These are phyloP conservation scores for Porphyra umbilicalis DNA, from an alignment of 31 red algal species.

Conservation along the genomic window DNA sequence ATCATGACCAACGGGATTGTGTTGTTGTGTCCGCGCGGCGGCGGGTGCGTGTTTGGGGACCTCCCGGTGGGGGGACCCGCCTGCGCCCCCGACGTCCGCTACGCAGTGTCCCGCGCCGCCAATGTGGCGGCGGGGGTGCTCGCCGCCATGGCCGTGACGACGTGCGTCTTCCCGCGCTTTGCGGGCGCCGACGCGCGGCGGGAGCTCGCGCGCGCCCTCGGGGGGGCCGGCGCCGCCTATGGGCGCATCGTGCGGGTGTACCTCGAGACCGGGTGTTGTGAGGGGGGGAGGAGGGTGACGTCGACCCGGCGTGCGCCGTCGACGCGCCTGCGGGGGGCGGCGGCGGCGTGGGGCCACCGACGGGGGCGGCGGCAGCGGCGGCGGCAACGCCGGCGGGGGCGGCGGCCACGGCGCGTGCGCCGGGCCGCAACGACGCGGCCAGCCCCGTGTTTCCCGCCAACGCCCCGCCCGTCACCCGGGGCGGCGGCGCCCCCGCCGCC, in stretches of 20 bases:
- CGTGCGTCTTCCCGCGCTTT: slow-evolving; percentile 42
- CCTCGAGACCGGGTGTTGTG: not conserved
- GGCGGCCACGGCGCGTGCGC: not conserved
- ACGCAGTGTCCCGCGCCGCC: slow-evolving; percentile 23
- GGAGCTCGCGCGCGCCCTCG: slow-evolving; percentile 5
- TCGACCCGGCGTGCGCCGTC: too few relatives aligned
- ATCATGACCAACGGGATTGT: slow-evolving; percentile 41
- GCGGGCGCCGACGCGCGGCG: slow-evolving; percentile 40
- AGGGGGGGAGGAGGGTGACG: too few relatives aligned
- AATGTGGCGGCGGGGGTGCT: slow-evolving; percentile 55
- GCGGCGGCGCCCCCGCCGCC: too few relatives aligned
- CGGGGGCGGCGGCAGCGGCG: too few relatives aligned
- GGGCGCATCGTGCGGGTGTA: not conserved
- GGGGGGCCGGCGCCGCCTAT: not conserved
- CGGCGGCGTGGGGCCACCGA: not conserved
- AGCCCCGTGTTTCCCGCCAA: not conserved
- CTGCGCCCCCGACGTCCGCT: slow-evolving; percentile 40
- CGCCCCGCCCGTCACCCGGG: not conserved
- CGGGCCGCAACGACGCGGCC: not conserved
- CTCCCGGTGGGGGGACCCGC: slow-evolving; percentile 3
- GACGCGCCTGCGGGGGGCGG: not conserved
- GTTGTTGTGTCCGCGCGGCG: slow-evolving; percentile 35
- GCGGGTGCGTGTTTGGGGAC: slow-evolving; percentile 20
- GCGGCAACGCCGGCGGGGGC: not conserved
- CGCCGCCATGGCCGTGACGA: slow-evolving; percentile 32